Evolutionary conservation across 352 stramenopile genomes (phyloP).

Genomic region (Thraustochytrium sp.): DNA sequence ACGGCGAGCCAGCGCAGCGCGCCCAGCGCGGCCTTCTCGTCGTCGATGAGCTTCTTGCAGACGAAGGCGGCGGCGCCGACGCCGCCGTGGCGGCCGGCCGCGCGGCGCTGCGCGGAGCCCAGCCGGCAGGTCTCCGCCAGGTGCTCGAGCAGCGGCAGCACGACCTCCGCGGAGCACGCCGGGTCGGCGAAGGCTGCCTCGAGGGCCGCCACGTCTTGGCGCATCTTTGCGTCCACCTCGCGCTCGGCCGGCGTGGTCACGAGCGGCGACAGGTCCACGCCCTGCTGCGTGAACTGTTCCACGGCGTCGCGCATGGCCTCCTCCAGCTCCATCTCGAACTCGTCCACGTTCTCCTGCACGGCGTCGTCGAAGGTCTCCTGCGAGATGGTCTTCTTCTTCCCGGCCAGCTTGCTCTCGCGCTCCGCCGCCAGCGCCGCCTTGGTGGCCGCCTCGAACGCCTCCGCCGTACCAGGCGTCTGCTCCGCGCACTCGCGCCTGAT

Average conservation of each 20-base stretch:
- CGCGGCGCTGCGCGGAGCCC: not conserved
- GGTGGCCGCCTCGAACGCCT: not conserved
- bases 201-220: not conserved
- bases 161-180: not conserved
- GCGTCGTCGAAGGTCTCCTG: constrained; percentile 80
- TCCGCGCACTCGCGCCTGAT: constrained; percentile 10
- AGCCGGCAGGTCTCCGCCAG: constrained; percentile 1
- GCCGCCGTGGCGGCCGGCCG: constrained; percentile 11
- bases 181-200: constrained; percentile 19
- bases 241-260: constrained; percentile 28
- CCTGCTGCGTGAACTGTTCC: constrained; percentile 73
- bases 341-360: constrained; percentile 76
- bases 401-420: not conserved
- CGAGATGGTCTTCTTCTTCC: constrained; percentile 63
- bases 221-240: constrained; percentile 9
- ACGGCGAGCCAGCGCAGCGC: not conserved
- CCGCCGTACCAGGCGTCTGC: not conserved
- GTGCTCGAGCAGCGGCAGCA: not conserved
- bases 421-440: not conserved
- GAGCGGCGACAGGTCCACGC: constrained; percentile 61
- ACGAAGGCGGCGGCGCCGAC: constrained; percentile 26
- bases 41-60: not conserved
- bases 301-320: constrained; percentile 69
- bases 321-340: constrained; percentile 75
- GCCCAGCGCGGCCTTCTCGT: not conserved